Evolutionary conservation across 1,284 basidiomycete genomes (phyloP), one percentile per base, ranked within the genome.

Genomic region (Inonotus obliquus): DNA sequence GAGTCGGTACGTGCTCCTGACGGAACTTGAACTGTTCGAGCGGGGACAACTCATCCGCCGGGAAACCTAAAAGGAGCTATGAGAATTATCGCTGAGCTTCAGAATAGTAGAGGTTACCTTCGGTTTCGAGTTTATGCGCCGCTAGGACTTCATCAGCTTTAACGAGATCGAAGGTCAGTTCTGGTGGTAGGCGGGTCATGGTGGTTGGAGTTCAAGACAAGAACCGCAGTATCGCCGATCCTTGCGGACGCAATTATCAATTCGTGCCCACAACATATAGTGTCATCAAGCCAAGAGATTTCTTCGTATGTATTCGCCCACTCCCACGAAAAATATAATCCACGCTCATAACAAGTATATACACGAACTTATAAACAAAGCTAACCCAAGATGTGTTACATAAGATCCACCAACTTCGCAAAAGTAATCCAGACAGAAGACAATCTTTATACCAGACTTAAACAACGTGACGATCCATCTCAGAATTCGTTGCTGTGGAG

Each of bases 31-130:
- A 81, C 11, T 79, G 73, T 9, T 83, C 77, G 14, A 85, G 70
- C 13, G 75, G 79, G 0, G 78, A 86, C 11, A 86, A 86, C 71
- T 89, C 86, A 65, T 87, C 84, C n/a, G 74, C 65, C 0, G 85
- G 82, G 67, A 80, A 87, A 9, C 80, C 85, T 86, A 64, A 44
- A 17, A n/a, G 17, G 41, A 2, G n/a, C 9, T 7, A 44, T 51
- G 48, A 23, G 7, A 17, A 19, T 27, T 4, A 51, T 51, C 29
- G 23, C n/a, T 25, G 27, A 27, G 32, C 9, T 32, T 32, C 32
- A 32, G 32, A 4, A 44, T 44, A n/a, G 19, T 44, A 11, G 13
- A n/a, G 17, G 29, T 58, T 63, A 73, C 75, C 73, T 67, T 67
- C 61, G 14, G 64, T 53, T 62, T 77, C 75, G 11, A 77, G 71